Percentiles rank a stretch among this genome's conserved stretches.
These are phyloP conservation scores for Cytospora mali DNA, from an alignment of 2,329 filamentous ascomycete genomes.

Conservation along the genomic window DNA sequence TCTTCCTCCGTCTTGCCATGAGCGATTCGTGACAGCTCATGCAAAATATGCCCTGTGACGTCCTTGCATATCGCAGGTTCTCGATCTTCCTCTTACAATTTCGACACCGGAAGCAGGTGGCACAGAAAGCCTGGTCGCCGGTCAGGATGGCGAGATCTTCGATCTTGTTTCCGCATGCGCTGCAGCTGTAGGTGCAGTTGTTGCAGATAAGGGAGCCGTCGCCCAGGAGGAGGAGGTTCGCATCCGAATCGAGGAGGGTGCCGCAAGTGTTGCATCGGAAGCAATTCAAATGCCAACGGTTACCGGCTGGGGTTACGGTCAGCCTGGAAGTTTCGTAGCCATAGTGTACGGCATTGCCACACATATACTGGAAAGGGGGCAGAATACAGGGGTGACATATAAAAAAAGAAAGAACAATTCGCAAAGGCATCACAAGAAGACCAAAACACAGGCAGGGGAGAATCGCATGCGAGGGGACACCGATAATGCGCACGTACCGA, in stretches of 20 bases:
- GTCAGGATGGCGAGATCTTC: slow-evolving; percentile 97
- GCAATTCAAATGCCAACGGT: slow-evolving; percentile 98
- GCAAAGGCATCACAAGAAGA: neutral
- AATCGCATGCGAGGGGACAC: slow-evolving; percentile 5
- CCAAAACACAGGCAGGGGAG: slow-evolving; percentile 2
- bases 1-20: slow-evolving; percentile 90
- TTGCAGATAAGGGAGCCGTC: slow-evolving; percentile 99
- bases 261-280: slow-evolving; percentile 96
- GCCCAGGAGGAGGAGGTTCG: slow-evolving; percentile 93
- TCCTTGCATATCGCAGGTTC: slow-evolving; percentile 94
- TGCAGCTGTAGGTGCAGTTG: slow-evolving; percentile 99
- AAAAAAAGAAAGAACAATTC: slow-evolving; percentile 5
- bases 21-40: slow-evolving; percentile 98
- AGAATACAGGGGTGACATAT: neutral
- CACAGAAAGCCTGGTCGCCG: slow-evolving; percentile 96
- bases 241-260: slow-evolving; percentile 95
- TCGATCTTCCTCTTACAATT: slow-evolving; percentile 99
- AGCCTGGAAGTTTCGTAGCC: slow-evolving; percentile 29
- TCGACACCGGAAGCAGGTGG: slow-evolving; percentile 93
- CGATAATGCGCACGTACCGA: slow-evolving; percentile 63
- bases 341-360: slow-evolving; percentile 29
- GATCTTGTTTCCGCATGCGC: slow-evolving; percentile 94
- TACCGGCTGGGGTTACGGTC: slow-evolving; percentile 67
- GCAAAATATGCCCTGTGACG: slow-evolving; percentile 97
- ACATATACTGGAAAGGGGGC: slow-evolving; percentile 16